Conservation (phyloP, 2,329 filamentous ascomycete genomes). For the Ophiocordyceps unilateralis region DNA sequence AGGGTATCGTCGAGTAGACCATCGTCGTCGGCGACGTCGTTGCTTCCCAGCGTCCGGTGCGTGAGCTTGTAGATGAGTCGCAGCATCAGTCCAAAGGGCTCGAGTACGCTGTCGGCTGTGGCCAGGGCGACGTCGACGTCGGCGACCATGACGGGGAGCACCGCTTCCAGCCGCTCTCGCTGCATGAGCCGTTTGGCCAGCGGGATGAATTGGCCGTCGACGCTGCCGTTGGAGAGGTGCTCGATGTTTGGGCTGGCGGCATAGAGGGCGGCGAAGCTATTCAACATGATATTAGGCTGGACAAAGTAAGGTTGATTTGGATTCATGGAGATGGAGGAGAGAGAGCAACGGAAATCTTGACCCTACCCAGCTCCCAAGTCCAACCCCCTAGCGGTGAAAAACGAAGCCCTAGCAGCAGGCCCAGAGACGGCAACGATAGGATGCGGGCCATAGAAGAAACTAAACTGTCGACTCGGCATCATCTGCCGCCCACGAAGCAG, state of each 20-base stretch:
- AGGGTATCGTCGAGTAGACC: constrained; percentile 23
- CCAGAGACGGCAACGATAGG: constrained; percentile 27
- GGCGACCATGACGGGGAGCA: constrained; percentile 22
- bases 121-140: constrained; percentile 14
- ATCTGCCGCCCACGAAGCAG: constrained; percentile 14
- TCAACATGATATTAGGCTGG: neutral
- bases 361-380: constrained; percentile 24
- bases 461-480: constrained; percentile 24
- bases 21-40: constrained; percentile 33
- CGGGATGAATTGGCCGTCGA: constrained; percentile 10
- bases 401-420: constrained; percentile 20
- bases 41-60: constrained; percentile 34
- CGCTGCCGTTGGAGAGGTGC: constrained; percentile 6
- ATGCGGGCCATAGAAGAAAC: constrained; percentile 27
- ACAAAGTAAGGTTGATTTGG: neutral
- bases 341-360: neutral
- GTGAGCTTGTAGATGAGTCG: constrained; percentile 36
- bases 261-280: constrained; percentile 14
- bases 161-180: constrained; percentile 18
- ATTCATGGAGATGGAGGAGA: no score
- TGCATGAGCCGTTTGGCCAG: constrained; percentile 17
- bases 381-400: constrained; percentile 26
- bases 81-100: constrained; percentile 38
- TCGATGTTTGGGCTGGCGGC: constrained; percentile 11
- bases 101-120: constrained; percentile 9